Evolutionary conservation across 306 rosid genomes (phyloP).

Genomic region (Glycyrrhiza uralensis): DNA sequence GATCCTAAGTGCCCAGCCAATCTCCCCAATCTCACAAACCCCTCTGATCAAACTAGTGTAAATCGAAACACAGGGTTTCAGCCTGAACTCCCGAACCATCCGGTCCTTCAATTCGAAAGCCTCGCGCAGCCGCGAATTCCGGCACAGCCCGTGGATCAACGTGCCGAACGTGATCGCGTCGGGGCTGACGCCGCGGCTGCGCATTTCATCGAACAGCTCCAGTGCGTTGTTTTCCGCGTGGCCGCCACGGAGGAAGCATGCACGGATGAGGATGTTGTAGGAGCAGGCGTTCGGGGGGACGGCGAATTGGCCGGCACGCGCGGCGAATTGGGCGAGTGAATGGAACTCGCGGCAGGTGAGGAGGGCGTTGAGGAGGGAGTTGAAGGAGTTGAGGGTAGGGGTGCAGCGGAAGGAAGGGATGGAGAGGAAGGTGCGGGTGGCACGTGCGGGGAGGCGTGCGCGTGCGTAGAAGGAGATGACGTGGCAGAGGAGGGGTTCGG

Average conservation of each 20-base stretch:
- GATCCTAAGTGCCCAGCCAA: constrained; percentile 44
- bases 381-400: constrained; percentile 54
- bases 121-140: constrained; percentile 27
- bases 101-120: constrained; percentile 57
- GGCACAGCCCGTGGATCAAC: constrained; percentile 48
- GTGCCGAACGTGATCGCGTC: constrained; percentile 56
- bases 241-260: constrained; percentile 26
- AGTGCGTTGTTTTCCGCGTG: constrained; percentile 36
- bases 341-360: constrained; percentile 43
- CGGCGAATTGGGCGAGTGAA: constrained; percentile 24
- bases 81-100: constrained; percentile 38
- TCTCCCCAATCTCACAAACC: constrained; percentile 47
- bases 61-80: constrained; percentile 41
- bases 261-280: constrained; percentile 60
- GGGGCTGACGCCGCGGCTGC: constrained; percentile 24
- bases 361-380: constrained; percentile 58
- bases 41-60: constrained; percentile 59
- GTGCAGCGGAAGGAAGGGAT: constrained; percentile 52
- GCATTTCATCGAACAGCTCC: constrained; percentile 66
- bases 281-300: constrained; percentile 61
- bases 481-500: constrained; percentile 68
- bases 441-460: constrained; percentile 57
- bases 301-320: constrained; percentile 16
- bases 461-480: constrained; percentile 64
- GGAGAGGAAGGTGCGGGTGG: constrained; percentile 48